Evolutionary conservation across 352 stramenopile species (phyloP), one percentile per base, ranked within the genome.

Genomic region (Aphanomyces astaci): DNA sequence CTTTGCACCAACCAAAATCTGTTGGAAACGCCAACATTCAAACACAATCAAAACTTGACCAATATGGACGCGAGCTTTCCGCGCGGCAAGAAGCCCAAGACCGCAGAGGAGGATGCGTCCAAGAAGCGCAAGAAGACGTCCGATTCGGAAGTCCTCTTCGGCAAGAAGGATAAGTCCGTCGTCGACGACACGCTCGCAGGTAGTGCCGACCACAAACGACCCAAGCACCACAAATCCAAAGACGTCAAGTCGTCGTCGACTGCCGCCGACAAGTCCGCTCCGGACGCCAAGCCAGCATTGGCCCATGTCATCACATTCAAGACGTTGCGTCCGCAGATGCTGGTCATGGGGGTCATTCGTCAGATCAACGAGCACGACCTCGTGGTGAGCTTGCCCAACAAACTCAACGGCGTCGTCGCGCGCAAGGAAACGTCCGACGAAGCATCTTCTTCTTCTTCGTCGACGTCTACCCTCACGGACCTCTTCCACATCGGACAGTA

Each of bases 341-440:
- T 67, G 3, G 69, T 98, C 19, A 75, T 98, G 22, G 93, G 89
- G 25, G 87, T 87, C 62, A 78, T 98, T 63, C 81, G 90, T 28
- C 89, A 98, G 75, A 75, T 98, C 15, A 87, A 82, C 63, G 80
- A 96, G 62, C 77, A 87, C 43, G 82, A 86, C 75, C 75, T 95
- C 39, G 73, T 98, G 27, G 71, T 98, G 33, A 91, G 78, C 43
- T 76, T 98, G 52, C 94, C 93, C 3, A 98, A 96, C 78, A 96
- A 97, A 57, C 84, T 98, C 63, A 97, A 88, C 55, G 95, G 94
- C 52, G 95, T 96, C 46, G 91, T 98, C 48, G 66, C 80, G 22
- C 63, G 86, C 10, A 73, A 79, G 51, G 82, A 95, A 70, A 82
- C 84, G 69, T 92, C 84, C 57, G 87, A 95, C 72, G 85, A 92